Evolutionary conservation across 306 rosid genomes (phyloP).

Genomic region (Prunus armeniaca): DNA sequence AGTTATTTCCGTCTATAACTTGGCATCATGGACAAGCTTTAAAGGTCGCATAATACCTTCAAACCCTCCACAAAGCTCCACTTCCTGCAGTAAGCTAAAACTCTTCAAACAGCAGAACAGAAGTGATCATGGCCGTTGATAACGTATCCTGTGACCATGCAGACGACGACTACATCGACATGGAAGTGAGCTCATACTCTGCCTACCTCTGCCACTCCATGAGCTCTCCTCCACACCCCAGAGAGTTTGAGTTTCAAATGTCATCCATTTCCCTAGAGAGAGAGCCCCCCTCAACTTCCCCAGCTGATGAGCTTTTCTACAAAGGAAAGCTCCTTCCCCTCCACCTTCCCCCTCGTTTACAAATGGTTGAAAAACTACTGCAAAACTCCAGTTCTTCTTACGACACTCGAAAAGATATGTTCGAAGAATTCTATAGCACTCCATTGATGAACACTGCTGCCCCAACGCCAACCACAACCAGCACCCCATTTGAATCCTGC

Average conservation of each 20-base stretch:
- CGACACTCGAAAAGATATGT: slow-evolving; percentile 29
- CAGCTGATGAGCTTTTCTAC: slow-evolving; percentile 99
- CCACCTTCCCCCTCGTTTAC: slow-evolving; percentile 87
- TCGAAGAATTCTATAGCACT: slow-evolving; percentile 71
- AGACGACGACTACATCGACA: slow-evolving; percentile 93
- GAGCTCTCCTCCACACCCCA: slow-evolving; percentile 43
- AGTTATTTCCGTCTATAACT: slow-evolving; percentile 19
- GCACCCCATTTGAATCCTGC: slow-evolving; percentile 92
- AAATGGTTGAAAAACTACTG: slow-evolving; percentile 84
- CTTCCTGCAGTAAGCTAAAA: slow-evolving; percentile 23
- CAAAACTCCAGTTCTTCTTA: slow-evolving; percentile 38
- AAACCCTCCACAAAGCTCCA: slow-evolving; percentile 37
- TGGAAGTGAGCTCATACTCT: slow-evolving; percentile 74
- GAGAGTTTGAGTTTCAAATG: slow-evolving; percentile 99
- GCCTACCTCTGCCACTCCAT: slow-evolving; percentile 44
- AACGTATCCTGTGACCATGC: slow-evolving; percentile 41
- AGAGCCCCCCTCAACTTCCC: slow-evolving; percentile 67
- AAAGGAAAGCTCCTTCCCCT: slow-evolving; percentile 98
- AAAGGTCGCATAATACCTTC: slow-evolving; percentile 45
- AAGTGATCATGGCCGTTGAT: slow-evolving; percentile 54
- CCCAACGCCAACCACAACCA: slow-evolving; percentile 57
- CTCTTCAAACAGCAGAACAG: neutral
- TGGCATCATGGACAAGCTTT: slow-evolving; percentile 32
- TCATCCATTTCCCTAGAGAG: slow-evolving; percentile 53
- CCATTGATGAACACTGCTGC: slow-evolving; percentile 59